These are phyloP conservation scores for Magnusiomyces tetraspermus DNA, from an alignment of 1,139 yeast species.

Conservation along the genomic window DNA sequence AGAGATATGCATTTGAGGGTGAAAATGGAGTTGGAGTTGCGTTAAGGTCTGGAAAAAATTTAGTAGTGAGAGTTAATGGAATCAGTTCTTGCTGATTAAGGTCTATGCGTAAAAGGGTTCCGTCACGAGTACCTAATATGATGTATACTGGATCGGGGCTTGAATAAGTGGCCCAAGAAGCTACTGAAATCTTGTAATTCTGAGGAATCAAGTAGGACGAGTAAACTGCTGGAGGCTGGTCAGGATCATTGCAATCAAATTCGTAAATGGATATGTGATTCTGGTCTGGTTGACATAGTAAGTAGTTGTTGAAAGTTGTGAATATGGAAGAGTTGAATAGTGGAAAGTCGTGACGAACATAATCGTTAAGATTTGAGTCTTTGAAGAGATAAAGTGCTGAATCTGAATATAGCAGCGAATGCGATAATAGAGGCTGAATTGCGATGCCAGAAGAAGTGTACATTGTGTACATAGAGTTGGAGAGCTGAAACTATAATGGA, in stretches of 20 bases:
- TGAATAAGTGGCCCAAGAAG: slow-evolving; percentile 11
- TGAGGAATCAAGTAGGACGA: slow-evolving; percentile 1
- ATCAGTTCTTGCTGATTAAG: neutral
- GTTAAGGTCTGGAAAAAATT: neutral
- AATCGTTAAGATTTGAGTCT: slow-evolving; percentile 3
- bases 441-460: slow-evolving; percentile 10
- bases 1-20: neutral
- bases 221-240: neutral
- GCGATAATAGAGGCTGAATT: slow-evolving; percentile 5
- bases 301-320: slow-evolving; percentile 6
- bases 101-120: slow-evolving; percentile 10
- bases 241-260: slow-evolving; percentile 1
- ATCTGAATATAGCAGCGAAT: slow-evolving; percentile 9
- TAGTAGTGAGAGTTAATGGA: neutral
- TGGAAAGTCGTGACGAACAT: slow-evolving; percentile 7
- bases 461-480: neutral
- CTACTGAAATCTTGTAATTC: slow-evolving; percentile 9
- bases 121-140: slow-evolving; percentile 14
- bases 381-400: slow-evolving; percentile 6
- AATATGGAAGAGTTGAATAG: slow-evolving; percentile 8
- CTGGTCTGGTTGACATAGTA: slow-evolving; percentile 9
- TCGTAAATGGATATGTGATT: slow-evolving; percentile 8
- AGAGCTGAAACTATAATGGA: neutral
- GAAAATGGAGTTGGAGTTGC: neutral
- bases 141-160: slow-evolving; percentile 3